These are phyloP conservation scores for Nemania sp. DNA, from an alignment of 2,329 filamentous ascomycete genomes.

Conservation along the genomic window DNA sequence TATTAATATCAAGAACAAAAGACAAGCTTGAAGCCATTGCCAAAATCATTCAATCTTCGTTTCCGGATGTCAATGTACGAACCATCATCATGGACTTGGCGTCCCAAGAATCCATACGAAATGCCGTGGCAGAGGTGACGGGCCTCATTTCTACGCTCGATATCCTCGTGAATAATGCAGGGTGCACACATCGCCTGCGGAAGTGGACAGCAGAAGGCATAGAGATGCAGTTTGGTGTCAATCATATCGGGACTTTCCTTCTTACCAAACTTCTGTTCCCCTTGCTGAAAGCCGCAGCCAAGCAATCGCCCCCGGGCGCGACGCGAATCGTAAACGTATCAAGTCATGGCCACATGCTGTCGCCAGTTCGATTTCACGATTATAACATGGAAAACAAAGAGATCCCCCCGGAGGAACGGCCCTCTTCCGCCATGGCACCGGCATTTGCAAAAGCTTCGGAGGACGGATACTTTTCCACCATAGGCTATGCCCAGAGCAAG, in stretches of 20 bases:
- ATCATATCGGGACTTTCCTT: conserved; percentile 46
- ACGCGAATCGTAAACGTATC: conserved; percentile 49
- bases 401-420: conserved; percentile 42
- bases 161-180: conserved; percentile 51
- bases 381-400: conserved; percentile 49
- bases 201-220: conserved; percentile 49
- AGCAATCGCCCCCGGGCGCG: conserved; percentile 34
- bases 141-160: conserved; percentile 43
- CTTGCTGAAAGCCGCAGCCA: conserved; percentile 41
- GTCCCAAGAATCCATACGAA: conserved; percentile 44
- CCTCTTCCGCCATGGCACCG: conserved; percentile 36
- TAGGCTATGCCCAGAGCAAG: conserved; percentile 57
- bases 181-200: conserved; percentile 44
- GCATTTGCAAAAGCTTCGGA: conserved; percentile 39
- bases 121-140: conserved; percentile 43
- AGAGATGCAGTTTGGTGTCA: conserved; percentile 49
- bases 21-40: conserved; percentile 48
- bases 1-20: conserved; percentile 51
- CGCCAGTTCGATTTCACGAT: conserved; percentile 51
- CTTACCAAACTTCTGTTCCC: conserved; percentile 47
- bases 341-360: conserved; percentile 47
- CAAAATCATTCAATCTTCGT: conserved; percentile 42
- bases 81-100: conserved; percentile 45
- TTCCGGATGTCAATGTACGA: conserved; percentile 44
- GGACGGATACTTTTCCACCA: conserved; percentile 45